phyloP scores from a whole-genome alignment of 192 early-diverging fungal species.

The Umbelopsis sp. region DNA sequence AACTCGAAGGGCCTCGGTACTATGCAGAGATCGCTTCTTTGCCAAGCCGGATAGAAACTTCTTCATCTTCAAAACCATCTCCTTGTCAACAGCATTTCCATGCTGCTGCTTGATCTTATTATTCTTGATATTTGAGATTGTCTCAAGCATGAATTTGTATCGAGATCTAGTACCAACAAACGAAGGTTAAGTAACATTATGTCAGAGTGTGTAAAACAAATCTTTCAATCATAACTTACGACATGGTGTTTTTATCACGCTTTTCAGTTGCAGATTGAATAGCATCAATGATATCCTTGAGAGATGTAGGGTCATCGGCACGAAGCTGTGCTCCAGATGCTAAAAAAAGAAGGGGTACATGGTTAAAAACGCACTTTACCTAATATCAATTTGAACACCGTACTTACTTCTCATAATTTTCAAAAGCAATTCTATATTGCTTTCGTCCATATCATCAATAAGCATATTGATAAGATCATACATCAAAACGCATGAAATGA shows the following conservation, averaged over 20 bases:
- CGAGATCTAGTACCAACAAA: conserved; percentile 50
- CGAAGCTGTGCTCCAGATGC: conserved; percentile 84
- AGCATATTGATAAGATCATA: conserved; percentile 84
- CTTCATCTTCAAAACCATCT: conserved; percentile 73
- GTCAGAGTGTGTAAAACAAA: conserved; percentile 38
- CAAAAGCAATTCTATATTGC: conserved; percentile 88
- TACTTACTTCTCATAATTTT: conserved; percentile 70
- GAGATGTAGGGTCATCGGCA: conserved; percentile 84
- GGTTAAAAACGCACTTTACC: not conserved
- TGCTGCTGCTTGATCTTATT: conserved; percentile 73
- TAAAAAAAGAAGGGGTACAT: conserved; percentile 13
- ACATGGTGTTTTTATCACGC: conserved; percentile 38
- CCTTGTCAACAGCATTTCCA: conserved; percentile 54
- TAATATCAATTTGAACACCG: not conserved
- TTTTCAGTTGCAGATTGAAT: conserved; percentile 60
- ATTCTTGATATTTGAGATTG: conserved; percentile 89
- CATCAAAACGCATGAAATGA: conserved; percentile 80
- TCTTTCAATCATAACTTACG: conserved; percentile 35
- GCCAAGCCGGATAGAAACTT: conserved; percentile 73
- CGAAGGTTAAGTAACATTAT: conserved; percentile 30
- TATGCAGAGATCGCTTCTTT: conserved; percentile 53
- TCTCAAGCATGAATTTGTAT: conserved; percentile 94
- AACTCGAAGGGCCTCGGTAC: conserved; percentile 80
- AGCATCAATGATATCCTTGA: conserved; percentile 88
- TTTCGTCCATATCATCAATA: conserved; percentile 71